Evolutionary conservation across 768 basidiomycete genomes (phyloP), one percentile per base, ranked within the genome.

Genomic region (Hypholoma sublateritium): DNA sequence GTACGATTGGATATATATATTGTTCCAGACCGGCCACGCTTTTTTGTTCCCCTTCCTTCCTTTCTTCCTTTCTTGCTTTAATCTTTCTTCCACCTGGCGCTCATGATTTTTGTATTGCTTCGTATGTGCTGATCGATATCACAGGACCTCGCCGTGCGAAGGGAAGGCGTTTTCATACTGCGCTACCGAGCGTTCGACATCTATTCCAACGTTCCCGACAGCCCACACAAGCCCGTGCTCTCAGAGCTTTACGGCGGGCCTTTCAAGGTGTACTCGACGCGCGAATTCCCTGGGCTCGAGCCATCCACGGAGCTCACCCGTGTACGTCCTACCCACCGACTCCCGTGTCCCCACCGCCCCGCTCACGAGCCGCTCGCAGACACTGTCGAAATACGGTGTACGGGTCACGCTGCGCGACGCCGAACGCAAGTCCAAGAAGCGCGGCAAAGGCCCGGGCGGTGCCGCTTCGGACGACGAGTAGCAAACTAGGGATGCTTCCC

Each of bases 141-240:
- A 54, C 67, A 89, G 88, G 87, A 89, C 57, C 70, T 89, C 21
- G 85, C 88, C 14, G 86, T 89, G 55, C 80, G 80, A 64, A 74
- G 77, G 32, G 85, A 87, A 68, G 88, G 88, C 34, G 78, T 76
- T 32, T 90, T 88, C 67, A 77, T 84, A 62, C 72, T 89, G 57
- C 82, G 89, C n/a, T 90, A 89, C 65, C 81, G 88, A 57, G 78
- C 79, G 48, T 87, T 89, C 70, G 85, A 88, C 67, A 73, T 90
- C 22, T 69, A 79, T 69, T 74, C 81, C 64, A 49, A 65, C 58
- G 60, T 69, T 47, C 43, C 53, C 45, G 72, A 69, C n/a, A 65
- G 59, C 35, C 65, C 63, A 55, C 59, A 64, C 58, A 48, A 65
- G 58, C 72, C 78, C 21, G 71, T 87, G 19, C 78, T 85, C 61